phyloP scores from a whole-genome alignment of 768 basidiomycete genomes.

The Gloeopeniophorella convolvens region DNA sequence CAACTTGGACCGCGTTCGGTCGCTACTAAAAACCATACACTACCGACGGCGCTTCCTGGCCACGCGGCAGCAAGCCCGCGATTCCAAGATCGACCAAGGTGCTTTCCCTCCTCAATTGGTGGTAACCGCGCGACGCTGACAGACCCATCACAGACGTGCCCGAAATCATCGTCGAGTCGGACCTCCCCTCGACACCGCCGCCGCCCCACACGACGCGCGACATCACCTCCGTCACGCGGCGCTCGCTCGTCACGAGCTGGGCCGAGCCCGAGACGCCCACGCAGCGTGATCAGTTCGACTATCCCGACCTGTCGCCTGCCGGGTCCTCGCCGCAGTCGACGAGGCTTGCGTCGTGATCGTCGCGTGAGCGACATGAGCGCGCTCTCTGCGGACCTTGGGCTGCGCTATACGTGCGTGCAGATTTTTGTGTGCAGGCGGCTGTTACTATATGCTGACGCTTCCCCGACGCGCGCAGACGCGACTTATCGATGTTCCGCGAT shows the following conservation, averaged over 20 bases:
- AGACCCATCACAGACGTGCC: slow-evolving; percentile 47
- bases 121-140: neutral
- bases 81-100: slow-evolving; percentile 31
- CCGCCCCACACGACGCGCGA: slow-evolving; percentile 40
- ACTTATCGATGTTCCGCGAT: slow-evolving; percentile 24
- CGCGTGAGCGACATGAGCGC: slow-evolving; percentile 55
- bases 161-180: slow-evolving; percentile 58
- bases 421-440: neutral
- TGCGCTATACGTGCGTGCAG: slow-evolving; percentile 42
- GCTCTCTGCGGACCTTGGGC: slow-evolving; percentile 42
- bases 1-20: slow-evolving; percentile 78
- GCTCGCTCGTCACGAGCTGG: slow-evolving; percentile 12
- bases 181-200: slow-evolving; percentile 45
- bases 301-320: slow-evolving; percentile 34
- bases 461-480: slow-evolving; percentile 22
- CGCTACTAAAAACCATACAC: slow-evolving; percentile 69
- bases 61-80: slow-evolving; percentile 36
- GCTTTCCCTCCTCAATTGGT: neutral
- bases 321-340: slow-evolving; percentile 33
- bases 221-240: slow-evolving; percentile 37
- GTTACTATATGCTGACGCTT: neutral
- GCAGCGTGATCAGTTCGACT: slow-evolving; percentile 28
- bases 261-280: slow-evolving; percentile 32
- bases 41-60: slow-evolving; percentile 63
- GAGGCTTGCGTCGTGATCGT: slow-evolving; percentile 49